These are phyloP conservation scores for Microbotryum silenes-acaulis DNA, from an alignment of 1,284 basidiomycete species.

Conservation along the genomic window DNA sequence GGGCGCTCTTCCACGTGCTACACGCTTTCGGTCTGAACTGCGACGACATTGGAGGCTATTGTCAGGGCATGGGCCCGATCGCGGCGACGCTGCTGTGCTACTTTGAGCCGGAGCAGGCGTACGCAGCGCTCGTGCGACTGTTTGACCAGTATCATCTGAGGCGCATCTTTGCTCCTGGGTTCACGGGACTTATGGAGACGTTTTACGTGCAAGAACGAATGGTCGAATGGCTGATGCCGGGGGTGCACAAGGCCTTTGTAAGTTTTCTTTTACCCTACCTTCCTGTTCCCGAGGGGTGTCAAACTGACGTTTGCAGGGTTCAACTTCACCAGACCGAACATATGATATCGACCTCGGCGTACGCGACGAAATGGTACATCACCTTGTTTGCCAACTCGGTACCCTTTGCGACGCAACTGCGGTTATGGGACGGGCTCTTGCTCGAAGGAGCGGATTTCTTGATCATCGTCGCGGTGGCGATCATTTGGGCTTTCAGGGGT, in stretches of 20 bases:
- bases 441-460: conserved; percentile 85
- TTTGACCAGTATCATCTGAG: conserved; percentile 88
- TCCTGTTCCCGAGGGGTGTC: background rate
- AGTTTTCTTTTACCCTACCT: conserved; percentile 33
- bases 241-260: conserved; percentile 71
- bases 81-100: conserved; percentile 92
- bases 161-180: conserved; percentile 82
- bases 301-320: background rate
- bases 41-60: conserved; percentile 58
- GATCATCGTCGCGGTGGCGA: conserved; percentile 70
- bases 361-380: conserved; percentile 99
- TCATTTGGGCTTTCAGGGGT: conserved; percentile 85
- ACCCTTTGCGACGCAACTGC: conserved; percentile 89
- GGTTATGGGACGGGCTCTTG: conserved; percentile 90
- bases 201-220: conserved; percentile 90
- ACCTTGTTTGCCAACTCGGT: conserved; percentile 82
- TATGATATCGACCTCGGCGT: conserved; percentile 83
- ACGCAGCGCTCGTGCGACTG: conserved; percentile 70
- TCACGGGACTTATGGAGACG: conserved; percentile 86
- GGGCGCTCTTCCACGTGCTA: conserved; percentile 86
- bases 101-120: conserved; percentile 78
- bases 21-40: conserved; percentile 66
- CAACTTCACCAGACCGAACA: conserved; percentile 54
- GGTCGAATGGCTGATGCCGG: conserved; percentile 74
- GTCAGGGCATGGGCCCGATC: conserved; percentile 98